phyloP scores from a whole-genome alignment of 1,284 basidiomycete species.

The Porogramme epimiltina region DNA sequence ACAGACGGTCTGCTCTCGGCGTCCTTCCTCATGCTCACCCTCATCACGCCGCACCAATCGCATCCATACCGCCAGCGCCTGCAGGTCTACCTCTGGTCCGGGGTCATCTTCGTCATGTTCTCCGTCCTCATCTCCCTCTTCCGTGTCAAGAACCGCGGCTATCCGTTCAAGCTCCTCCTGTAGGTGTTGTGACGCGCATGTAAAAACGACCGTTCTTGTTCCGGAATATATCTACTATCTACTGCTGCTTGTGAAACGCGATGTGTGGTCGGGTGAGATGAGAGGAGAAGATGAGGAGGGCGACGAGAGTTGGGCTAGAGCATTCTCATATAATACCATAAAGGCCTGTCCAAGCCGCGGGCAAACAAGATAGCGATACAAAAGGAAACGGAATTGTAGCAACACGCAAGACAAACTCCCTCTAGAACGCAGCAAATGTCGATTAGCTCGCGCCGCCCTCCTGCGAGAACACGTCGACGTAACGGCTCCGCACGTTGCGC shows the following conservation, averaged over 20 bases:
- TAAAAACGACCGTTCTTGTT: slow-evolving; percentile 17
- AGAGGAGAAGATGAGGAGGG: background rate
- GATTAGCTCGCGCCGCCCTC: slow-evolving; percentile 27
- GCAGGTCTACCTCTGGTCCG: slow-evolving; percentile 90
- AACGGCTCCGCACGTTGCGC: slow-evolving; percentile 76
- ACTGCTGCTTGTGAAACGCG: slow-evolving; percentile 13
- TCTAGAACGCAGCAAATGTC: background rate
- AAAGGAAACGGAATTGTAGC: background rate
- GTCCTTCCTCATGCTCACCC: slow-evolving; percentile 81
- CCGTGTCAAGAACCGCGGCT: slow-evolving; percentile 88
- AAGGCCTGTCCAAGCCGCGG: slow-evolving; percentile 6
- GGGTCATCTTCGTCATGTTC: slow-evolving; percentile 83
- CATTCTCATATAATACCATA: slow-evolving; percentile 8
- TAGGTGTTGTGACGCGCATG: slow-evolving; percentile 19
- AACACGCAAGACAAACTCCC: background rate
- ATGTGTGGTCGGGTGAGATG: slow-evolving; percentile 5
- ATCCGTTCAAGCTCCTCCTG: slow-evolving; percentile 78
- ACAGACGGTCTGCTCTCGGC: slow-evolving; percentile 84
- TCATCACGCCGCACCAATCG: slow-evolving; percentile 80
- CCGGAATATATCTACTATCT: slow-evolving; percentile 20
- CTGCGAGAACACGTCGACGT: slow-evolving; percentile 84
- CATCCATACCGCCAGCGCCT: slow-evolving; percentile 79
- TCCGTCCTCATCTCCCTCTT: slow-evolving; percentile 90
- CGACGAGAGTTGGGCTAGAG: slow-evolving; percentile 9
- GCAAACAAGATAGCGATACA: slow-evolving; percentile 15